Percentiles rank a stretch among this genome's conserved stretches.
phyloP scores from a whole-genome alignment of 2,329 filamentous ascomycete genomes.

The Verruconis gallopava region DNA sequence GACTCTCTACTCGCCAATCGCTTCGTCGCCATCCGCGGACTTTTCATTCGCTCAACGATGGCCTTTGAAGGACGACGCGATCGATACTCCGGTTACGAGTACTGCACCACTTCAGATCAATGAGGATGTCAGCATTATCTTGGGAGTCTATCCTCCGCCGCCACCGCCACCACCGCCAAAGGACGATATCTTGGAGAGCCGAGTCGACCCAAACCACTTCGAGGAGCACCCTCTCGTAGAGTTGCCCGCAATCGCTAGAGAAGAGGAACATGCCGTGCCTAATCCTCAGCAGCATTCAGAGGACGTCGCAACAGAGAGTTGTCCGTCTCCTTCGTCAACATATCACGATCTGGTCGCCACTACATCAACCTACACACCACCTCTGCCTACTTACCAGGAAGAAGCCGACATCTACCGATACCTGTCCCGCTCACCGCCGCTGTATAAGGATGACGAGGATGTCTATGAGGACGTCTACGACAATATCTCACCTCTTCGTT shows the following conservation, averaged over 20 bases:
- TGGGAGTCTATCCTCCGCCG: background rate
- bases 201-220: background rate
- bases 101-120: background rate
- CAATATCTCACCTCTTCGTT: background rate
- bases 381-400: background rate
- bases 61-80: background rate
- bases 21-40: background rate
- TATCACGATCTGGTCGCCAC: background rate
- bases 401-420: background rate
- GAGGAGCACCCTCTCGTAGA: background rate
- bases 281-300: no score
- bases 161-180: background rate
- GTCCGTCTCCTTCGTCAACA: background rate
- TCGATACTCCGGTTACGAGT: background rate
- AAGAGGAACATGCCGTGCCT: background rate
- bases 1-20: background rate
- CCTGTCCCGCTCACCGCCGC: background rate
- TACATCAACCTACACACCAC: background rate
- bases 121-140: constrained; percentile 1
- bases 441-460: constrained; percentile 1
- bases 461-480: background rate
- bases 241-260: background rate
- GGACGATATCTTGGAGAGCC: no score
- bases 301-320: background rate
- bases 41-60: background rate